Percentiles rank a stretch among this genome's conserved stretches.
Conservation (phyloP, 352 stramenopile genomes). For the Thraustotheca clavata region DNA sequence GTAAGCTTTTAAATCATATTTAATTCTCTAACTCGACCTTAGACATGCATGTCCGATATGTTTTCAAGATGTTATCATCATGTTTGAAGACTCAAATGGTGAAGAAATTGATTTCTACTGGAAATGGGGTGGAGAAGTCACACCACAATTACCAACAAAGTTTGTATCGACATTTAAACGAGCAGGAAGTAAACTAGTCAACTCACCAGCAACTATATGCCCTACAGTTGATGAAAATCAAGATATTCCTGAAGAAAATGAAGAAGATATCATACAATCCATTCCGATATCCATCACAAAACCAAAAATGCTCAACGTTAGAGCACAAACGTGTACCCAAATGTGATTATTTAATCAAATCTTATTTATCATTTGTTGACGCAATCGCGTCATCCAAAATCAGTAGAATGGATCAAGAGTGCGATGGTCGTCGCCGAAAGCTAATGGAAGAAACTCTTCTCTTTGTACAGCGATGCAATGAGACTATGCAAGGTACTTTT, state of each 20-base stretch:
- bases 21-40: constrained; percentile 3
- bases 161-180: constrained; percentile 51
- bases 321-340: background rate
- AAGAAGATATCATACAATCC: background rate
- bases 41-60: constrained; percentile 42
- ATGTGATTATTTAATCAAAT: background rate
- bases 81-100: constrained; percentile 41
- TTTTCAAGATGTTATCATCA: constrained; percentile 47
- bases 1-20: constrained; percentile 24
- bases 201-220: background rate
- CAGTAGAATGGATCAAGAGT: background rate
- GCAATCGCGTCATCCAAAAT: too few species aligned
- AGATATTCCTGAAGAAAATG: background rate
- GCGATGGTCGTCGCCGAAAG: background rate
- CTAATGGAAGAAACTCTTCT: background rate
- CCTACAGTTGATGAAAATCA: background rate
- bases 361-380: background rate
- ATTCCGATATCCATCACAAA: background rate
- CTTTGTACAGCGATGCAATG: background rate
- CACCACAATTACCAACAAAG: constrained; percentile 30
- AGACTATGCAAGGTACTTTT: background rate
- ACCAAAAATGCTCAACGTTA: background rate
- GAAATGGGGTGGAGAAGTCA: constrained; percentile 45
- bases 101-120: constrained; percentile 56
- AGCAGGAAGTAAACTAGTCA: constrained; percentile 20